Base-by-base conservation (phyloP, 2,329 filamentous ascomycete species). In the Sphaerulina populicola region DNA sequence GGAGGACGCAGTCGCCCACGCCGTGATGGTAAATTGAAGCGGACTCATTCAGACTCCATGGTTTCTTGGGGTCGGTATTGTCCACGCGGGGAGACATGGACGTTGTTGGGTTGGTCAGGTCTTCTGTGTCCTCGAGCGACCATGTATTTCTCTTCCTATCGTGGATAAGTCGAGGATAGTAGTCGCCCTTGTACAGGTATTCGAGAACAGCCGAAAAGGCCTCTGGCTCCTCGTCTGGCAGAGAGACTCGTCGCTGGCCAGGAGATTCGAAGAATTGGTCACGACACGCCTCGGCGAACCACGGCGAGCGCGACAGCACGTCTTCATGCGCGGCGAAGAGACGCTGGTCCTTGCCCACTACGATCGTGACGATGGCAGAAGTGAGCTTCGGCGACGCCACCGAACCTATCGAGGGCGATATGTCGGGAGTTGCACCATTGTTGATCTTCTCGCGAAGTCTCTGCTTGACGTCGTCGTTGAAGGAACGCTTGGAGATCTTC, bases 111-210 rank as follows among this genome's bases (percentile, higher is more conserved):
- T 49, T 59, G 51, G 55, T 57, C 60, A 61, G 59, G 52, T 60
- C 60, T 49, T 57, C 47, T 62, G 72, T 72, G 69, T 86, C 85
- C 79, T 95, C 88, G 73, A 95, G 86, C 69, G 88, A 82, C 86
- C 87, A 95, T 74, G 84, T 85, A 76, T 87, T 84, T 68, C 82
- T 85, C 70, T 83, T 83, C 78, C 86, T 47, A 79, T 87, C 86
- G 71, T 88, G 87, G 62, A 94, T 68, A 74, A 96, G 78, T 70
- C 88, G 86, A 51, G 90, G 90, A 71, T 86, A 93, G 74, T 94
- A 95, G 78, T 94, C 89, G 61, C 87, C 88, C 77, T 94, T 94
- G 83, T 96, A 96, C 61, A 96, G 82, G 71, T 90, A 96, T 76
- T 96, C 90, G 74, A 96, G 88, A 65, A 96, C 77, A 66, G 86